A percentile compares a stretch with the other conserved stretches of the same genome.
phyloP scores from a whole-genome alignment of 208 protist genomes.

The Acanthamoeba royreba region DNA sequence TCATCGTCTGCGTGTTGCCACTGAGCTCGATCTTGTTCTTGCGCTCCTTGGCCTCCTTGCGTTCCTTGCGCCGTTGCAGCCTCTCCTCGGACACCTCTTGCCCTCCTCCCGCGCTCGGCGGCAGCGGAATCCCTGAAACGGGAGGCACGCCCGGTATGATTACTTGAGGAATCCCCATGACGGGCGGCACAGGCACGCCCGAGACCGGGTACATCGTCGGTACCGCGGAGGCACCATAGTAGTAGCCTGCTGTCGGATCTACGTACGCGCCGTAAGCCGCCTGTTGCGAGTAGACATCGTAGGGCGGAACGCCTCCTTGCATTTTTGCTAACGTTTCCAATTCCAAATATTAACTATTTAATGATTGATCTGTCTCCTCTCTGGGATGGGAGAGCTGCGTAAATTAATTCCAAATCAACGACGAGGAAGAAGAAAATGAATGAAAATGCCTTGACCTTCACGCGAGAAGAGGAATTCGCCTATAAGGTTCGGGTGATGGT shows the following conservation, averaged over 20 bases:
- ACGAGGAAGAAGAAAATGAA: too few species aligned
- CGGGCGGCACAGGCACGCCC: neutral
- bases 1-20: constrained; percentile 63
- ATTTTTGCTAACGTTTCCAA: too few species aligned
- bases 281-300: too few species aligned
- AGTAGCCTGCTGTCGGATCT: too few species aligned
- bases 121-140: neutral
- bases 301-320: too few species aligned
- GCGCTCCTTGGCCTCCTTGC: neutral
- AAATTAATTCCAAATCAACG: too few species aligned
- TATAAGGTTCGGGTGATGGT: too few species aligned
- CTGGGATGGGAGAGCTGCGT: too few species aligned
- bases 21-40: constrained; percentile 47
- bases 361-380: too few species aligned
- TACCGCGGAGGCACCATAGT: neutral
- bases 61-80: neutral
- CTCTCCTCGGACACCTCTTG: neutral
- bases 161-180: neutral
- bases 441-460: too few species aligned
- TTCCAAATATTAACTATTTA: too few species aligned
- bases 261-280: neutral
- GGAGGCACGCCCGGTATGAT: constrained; percentile 15
- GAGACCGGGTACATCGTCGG: neutral
- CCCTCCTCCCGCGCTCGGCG: neutral
- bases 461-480: too few species aligned